Evolutionary conservation across 2,329 filamentous ascomycete genomes (phyloP), one percentile per base, ranked within the genome.

Genomic region (Triangularia verruculosa): DNA sequence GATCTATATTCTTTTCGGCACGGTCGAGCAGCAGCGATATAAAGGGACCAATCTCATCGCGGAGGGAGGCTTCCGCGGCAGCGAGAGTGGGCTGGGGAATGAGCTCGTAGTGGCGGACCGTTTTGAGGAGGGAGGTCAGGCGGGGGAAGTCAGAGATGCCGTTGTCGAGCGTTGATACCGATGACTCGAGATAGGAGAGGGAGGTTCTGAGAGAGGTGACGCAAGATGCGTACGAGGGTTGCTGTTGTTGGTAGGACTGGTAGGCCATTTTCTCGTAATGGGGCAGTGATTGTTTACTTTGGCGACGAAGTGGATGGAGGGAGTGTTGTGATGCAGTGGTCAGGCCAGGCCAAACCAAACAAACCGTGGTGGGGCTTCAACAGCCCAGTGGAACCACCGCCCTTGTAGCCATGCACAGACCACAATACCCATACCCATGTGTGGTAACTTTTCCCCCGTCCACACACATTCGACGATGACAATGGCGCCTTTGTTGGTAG

Each of bases 1-100:
- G 91, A 70, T 93, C 91, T 43, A 96, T 84, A 72, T 96, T 89
- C 67, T 89, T 87, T 69, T 92, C 88, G n/a, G 93, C 92, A 69
- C 93, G 89, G 67, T 88, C 85, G 59, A 97, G 87, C 1, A 97
- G 86, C 63, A 87, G 85, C 28, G 88, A 82, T 67, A 96, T 90
- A 75, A 92, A 93, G 8, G 93, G 93, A n/a, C 89, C 89, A 70
- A 97, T 95, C 74, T 96, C 93, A 72, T 92, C 90, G 70, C 93
- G 89, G 17, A 97, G 86, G 4, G 92, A 89, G 69, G 91, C 83
- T 77, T 97, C 93, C 30, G 93, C 93, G 67, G 89, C 85, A 66
- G 89, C 88, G 53, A 97, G 86, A 59, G 91, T 91, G 12, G 90
- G 86, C 74, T 96, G 92, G 15, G 93, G 91, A 70, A 97, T 91